A percentile compares a stretch with the other conserved stretches of the same genome.
These are phyloP conservation scores for Zygosaccharomyces rouxii DNA, from an alignment of 805 yeast species.

Conservation along the genomic window DNA sequence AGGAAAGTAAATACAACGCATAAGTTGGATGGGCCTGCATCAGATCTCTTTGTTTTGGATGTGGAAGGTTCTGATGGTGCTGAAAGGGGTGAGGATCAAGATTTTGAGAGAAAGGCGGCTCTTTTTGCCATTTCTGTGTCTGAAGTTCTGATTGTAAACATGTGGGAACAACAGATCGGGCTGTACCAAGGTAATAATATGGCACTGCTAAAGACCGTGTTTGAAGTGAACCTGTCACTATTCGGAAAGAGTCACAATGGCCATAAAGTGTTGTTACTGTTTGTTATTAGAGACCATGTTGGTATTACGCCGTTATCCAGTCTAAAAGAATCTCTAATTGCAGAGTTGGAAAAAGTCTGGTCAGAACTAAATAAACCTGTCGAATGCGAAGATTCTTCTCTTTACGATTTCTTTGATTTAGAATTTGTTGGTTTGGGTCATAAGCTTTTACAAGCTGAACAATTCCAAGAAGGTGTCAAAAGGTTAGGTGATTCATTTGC, in stretches of 20 bases:
- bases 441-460: constrained; percentile 72
- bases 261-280: constrained; percentile 65
- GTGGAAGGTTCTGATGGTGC: constrained; percentile 99
- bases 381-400: constrained; percentile 48
- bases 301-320: constrained; percentile 80
- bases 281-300: constrained; percentile 88
- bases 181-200: constrained; percentile 96
- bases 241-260: constrained; percentile 58
- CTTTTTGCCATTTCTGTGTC: constrained; percentile 89
- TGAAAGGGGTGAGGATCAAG: constrained; percentile 97
- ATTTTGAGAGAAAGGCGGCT: constrained; percentile 95
- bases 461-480: constrained; percentile 58
- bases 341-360: constrained; percentile 81
- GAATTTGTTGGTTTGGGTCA: constrained; percentile 80
- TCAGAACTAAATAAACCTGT: constrained; percentile 66
- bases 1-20: constrained; percentile 34
- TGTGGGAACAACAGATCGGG: constrained; percentile 98
- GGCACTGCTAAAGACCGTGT: constrained; percentile 92
- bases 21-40: constrained; percentile 5
- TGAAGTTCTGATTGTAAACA: constrained; percentile 83
- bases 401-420: constrained; percentile 79
- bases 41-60: constrained; percentile 73
- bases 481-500: constrained; percentile 60
- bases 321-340: constrained; percentile 60
- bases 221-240: constrained; percentile 86